Evolutionary conservation across 768 basidiomycete genomes (phyloP).

Genomic region (Hygrophoropsis aurantiaca): DNA sequence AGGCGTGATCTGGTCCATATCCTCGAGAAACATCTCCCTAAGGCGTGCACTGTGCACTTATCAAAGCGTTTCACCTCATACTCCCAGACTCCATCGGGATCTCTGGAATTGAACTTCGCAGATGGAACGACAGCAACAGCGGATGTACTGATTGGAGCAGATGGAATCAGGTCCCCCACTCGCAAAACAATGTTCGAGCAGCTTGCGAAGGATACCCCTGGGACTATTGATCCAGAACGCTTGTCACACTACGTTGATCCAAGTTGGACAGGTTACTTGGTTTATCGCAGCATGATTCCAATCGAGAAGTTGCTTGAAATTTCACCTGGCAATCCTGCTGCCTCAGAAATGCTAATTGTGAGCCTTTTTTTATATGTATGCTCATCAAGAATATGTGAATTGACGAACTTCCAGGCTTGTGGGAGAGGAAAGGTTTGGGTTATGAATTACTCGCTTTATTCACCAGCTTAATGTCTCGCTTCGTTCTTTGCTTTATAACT

Average conservation of each 20-base stretch:
- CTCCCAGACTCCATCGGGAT: not conserved
- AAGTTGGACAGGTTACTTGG: conserved; percentile 38
- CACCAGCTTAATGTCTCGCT: too few relatives aligned
- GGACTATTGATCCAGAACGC: not conserved
- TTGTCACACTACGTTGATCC: conserved; percentile 17
- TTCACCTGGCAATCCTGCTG: conserved; percentile 12
- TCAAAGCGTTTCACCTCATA: conserved; percentile 21
- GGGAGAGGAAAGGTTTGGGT: too few relatives aligned
- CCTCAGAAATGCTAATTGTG: conserved; percentile 17
- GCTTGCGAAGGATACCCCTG: not conserved
- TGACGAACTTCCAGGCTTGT: conserved; percentile 3
- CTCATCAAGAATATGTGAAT: conserved; percentile 15
- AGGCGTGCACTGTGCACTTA: conserved; percentile 14
- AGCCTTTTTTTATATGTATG: conserved; percentile 6
- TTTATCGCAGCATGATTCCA: conserved; percentile 37
- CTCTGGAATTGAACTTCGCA: not conserved
- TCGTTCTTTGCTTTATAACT: too few relatives aligned
- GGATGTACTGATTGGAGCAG: conserved; percentile 46
- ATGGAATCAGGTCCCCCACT: conserved; percentile 37
- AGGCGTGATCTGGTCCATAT: conserved; percentile 19
- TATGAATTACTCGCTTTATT: too few relatives aligned
- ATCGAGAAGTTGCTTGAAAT: conserved; percentile 21
- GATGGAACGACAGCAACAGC: conserved; percentile 33
- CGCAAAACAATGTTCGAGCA: conserved; percentile 22
- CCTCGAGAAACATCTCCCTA: conserved; percentile 17